Percentiles rank a stretch among this genome's conserved stretches.
Conservation (phyloP, 352 stramenopile species). For the Phytophthora vignae region DNA sequence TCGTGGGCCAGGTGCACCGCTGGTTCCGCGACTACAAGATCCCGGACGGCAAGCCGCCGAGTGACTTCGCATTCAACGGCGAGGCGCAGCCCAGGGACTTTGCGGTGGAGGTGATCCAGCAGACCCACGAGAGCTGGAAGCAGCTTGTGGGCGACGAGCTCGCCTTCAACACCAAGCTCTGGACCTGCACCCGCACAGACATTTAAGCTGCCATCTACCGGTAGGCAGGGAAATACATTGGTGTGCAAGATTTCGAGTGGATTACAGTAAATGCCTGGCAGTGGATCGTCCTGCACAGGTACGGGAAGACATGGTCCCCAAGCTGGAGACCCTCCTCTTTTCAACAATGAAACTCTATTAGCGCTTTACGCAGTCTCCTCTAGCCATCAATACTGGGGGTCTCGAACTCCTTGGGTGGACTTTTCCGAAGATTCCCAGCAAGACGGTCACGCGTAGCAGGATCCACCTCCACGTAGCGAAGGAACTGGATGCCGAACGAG, state of each 20-base stretch:
- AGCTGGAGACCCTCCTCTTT: no score
- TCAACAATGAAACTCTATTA: constrained; percentile 34
- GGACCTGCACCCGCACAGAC: constrained; percentile 56
- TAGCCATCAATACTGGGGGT: constrained; percentile 6
- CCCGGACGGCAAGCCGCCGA: constrained; percentile 98
- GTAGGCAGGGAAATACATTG: no score
- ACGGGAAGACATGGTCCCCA: no score
- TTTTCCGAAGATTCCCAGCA: constrained; percentile 32
- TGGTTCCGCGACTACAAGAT: constrained; percentile 99
- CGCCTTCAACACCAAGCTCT: constrained; percentile 62
- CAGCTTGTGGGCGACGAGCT: constrained; percentile 72
- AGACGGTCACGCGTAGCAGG: constrained; percentile 58
- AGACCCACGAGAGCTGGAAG: constrained; percentile 91
- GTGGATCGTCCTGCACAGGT: no score
- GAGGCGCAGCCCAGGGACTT: constrained; percentile 88
- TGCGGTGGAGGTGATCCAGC: constrained; percentile 91
- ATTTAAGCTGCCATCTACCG: constrained; percentile 16
- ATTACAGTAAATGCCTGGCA: no score
- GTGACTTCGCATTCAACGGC: constrained; percentile 98
- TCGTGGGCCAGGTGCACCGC: constrained; percentile 79
- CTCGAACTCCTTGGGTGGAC: constrained; percentile 15
- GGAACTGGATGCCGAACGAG: constrained; percentile 81
- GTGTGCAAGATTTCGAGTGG: no score
- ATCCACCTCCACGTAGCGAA: constrained; percentile 75
- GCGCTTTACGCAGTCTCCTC: constrained; percentile 7